A percentile compares a stretch with the other conserved stretches of the same genome.
Evolutionary conservation across 1,139 yeast genomes (phyloP).

Genomic region (Blastobotrys petasosporus): DNA sequence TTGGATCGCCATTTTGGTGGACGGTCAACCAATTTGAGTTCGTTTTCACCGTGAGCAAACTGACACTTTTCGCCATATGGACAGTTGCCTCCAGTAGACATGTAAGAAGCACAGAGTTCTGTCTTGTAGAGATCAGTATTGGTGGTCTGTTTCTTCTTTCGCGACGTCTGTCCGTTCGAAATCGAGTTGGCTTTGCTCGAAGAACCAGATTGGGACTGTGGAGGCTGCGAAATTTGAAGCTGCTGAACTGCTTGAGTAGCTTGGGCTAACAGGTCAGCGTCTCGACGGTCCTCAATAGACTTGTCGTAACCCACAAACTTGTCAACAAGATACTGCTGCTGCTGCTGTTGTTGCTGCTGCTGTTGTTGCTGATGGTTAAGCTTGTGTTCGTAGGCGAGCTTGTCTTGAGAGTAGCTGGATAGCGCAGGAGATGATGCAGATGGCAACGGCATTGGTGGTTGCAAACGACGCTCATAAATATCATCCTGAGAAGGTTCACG

Average conservation of each 20-base stretch:
- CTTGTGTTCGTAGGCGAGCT: background rate
- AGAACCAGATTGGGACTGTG: background rate
- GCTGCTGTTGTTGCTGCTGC: conserved; percentile 1
- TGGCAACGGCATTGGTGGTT: conserved; percentile 4
- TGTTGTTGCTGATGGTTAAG: background rate
- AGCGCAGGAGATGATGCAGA: background rate
- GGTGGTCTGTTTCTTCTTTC: conserved; percentile 36
- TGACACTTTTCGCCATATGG: conserved; percentile 91
- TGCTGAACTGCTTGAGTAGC: conserved; percentile 10
- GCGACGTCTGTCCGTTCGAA: background rate
- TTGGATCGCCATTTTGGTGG: conserved; percentile 88
- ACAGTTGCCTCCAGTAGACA: conserved; percentile 62
- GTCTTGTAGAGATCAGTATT: conserved; percentile 82
- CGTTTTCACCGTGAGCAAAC: conserved; percentile 85
- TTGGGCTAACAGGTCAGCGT: conserved; percentile 5
- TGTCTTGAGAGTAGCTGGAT: conserved; percentile 1
- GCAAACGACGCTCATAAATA: background rate
- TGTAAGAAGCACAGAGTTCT: conserved; percentile 77
- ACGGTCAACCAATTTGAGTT: conserved; percentile 65
- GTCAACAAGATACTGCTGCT: too few species aligned
- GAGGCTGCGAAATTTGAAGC: conserved; percentile 8
- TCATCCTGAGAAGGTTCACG: conserved; percentile 3
- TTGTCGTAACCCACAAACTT: too few species aligned
- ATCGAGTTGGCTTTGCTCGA: background rate
- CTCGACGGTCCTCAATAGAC: too few species aligned